Conservation (phyloP, 495 filamentous ascomycete species). For the Sordaria brevicollis region DNA sequence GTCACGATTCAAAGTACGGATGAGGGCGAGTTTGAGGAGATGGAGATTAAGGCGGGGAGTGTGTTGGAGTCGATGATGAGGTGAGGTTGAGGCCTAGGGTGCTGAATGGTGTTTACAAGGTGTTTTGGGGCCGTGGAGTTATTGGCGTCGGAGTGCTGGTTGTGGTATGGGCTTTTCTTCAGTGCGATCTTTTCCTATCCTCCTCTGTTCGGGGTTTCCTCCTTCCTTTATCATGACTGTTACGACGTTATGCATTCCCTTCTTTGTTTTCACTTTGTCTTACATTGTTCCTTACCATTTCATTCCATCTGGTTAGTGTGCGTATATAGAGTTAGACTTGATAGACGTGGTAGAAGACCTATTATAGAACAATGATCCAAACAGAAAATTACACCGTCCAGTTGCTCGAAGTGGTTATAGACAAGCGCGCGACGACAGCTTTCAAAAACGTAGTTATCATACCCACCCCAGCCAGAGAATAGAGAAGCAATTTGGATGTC, state of each 20-base stretch:
- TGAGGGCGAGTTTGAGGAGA: neutral
- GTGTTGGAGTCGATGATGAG: neutral
- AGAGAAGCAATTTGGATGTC: too few relatives aligned
- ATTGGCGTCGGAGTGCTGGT: neutral
- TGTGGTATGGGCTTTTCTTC: neutral
- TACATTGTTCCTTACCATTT: neutral
- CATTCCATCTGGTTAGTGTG: neutral
- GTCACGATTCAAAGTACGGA: neutral
- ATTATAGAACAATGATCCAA: neutral
- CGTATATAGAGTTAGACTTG: neutral
- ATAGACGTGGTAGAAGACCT: neutral
- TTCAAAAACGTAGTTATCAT: too few relatives aligned
- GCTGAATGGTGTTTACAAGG: neutral
- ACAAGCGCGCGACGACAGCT: too few relatives aligned
- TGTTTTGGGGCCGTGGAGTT: neutral
- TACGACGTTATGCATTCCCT: neutral
- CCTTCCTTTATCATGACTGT: neutral
- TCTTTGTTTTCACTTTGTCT: neutral
- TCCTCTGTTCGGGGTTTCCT: neutral
- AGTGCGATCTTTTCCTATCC: neutral
- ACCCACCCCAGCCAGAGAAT: too few relatives aligned
- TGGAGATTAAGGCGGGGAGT: neutral
- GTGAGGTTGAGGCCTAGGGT: neutral
- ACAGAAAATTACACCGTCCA: neutral
- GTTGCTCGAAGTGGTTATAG: neutral